phyloP scores from a whole-genome alignment of 352 stramenopile genomes.

The Phytopythium oedochilum region DNA sequence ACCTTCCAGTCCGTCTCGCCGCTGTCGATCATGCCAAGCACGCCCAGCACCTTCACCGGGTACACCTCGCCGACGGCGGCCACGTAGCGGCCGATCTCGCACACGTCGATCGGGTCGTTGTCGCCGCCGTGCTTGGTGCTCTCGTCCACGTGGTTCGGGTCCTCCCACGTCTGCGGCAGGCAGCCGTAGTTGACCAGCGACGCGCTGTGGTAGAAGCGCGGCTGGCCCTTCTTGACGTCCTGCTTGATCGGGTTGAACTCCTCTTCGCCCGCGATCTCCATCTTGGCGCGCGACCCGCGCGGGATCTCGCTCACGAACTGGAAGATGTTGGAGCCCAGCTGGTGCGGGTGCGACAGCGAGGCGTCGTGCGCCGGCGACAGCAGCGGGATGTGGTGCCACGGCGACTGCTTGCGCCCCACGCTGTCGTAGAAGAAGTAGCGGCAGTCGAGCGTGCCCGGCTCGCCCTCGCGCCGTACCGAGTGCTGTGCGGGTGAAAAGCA shows the following conservation, averaged over 20 bases:
- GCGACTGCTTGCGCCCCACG: slow-evolving; percentile 75
- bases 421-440: slow-evolving; percentile 83
- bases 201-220: slow-evolving; percentile 87
- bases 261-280: slow-evolving; percentile 92
- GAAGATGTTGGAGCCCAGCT: slow-evolving; percentile 53
- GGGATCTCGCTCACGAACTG: slow-evolving; percentile 96
- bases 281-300: slow-evolving; percentile 84
- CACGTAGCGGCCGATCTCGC: slow-evolving; percentile 94
- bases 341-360: slow-evolving; percentile 23
- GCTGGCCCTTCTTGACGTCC: slow-evolving; percentile 97
- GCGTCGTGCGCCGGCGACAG: slow-evolving; percentile 32
- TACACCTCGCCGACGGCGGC: slow-evolving; percentile 92
- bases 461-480: slow-evolving; percentile 54
- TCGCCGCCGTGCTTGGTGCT: slow-evolving; percentile 91
- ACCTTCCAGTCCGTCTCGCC: slow-evolving; percentile 99
- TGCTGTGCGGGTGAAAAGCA: slow-evolving; percentile 31
- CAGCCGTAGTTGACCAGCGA: slow-evolving; percentile 97
- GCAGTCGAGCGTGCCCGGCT: slow-evolving; percentile 62
- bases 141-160: slow-evolving; percentile 94
- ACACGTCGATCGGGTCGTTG: slow-evolving; percentile 99
- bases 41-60: slow-evolving; percentile 96
- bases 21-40: slow-evolving; percentile 99
- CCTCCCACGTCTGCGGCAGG: slow-evolving; percentile 99
- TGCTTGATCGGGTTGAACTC: slow-evolving; percentile 95
- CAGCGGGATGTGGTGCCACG: slow-evolving; percentile 93